Conservation (phyloP, 495 filamentous ascomycete species). For the Glarea lozoyensis region DNA sequence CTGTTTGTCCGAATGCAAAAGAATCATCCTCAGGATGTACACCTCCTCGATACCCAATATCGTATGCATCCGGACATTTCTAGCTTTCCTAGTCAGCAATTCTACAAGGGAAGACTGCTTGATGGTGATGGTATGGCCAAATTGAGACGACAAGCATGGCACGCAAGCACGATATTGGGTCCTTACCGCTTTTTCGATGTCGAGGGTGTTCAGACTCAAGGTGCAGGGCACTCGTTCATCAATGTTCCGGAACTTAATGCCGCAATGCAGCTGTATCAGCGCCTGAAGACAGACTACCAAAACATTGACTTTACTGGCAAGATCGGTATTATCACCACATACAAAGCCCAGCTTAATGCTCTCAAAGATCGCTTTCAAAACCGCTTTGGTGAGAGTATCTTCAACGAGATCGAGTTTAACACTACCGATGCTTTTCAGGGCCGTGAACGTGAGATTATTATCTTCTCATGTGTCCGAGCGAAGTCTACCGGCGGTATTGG, state of each 20-base stretch:
- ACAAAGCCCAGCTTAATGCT: slow-evolving; percentile 83
- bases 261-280: slow-evolving; percentile 73
- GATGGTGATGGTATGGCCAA: slow-evolving; percentile 77
- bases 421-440: slow-evolving; percentile 98
- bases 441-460: slow-evolving; percentile 93
- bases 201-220: slow-evolving; percentile 71
- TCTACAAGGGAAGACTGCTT: slow-evolving; percentile 80
- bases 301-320: slow-evolving; percentile 65
- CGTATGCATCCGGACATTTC: slow-evolving; percentile 99
- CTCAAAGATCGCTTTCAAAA: slow-evolving; percentile 62
- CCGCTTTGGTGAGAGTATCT: slow-evolving; percentile 64
- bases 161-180: slow-evolving; percentile 66
- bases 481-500: slow-evolving; percentile 83
- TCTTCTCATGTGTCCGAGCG: slow-evolving; percentile 95
- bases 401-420: slow-evolving; percentile 84
- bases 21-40: slow-evolving; percentile 82
- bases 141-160: slow-evolving; percentile 73
- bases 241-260: slow-evolving; percentile 80
- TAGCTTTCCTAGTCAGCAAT: slow-evolving; percentile 75
- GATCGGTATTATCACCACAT: slow-evolving; percentile 94
- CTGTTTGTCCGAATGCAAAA: slow-evolving; percentile 96
- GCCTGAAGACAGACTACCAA: slow-evolving; percentile 63
- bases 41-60: slow-evolving; percentile 92
- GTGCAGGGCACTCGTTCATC: slow-evolving; percentile 76
- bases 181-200: slow-evolving; percentile 99